Percentiles rank a stretch among this genome's conserved stretches.
These are phyloP conservation scores for Gaeumannomyces sp. DNA, from an alignment of 2,329 filamentous ascomycete species.

Conservation along the genomic window DNA sequence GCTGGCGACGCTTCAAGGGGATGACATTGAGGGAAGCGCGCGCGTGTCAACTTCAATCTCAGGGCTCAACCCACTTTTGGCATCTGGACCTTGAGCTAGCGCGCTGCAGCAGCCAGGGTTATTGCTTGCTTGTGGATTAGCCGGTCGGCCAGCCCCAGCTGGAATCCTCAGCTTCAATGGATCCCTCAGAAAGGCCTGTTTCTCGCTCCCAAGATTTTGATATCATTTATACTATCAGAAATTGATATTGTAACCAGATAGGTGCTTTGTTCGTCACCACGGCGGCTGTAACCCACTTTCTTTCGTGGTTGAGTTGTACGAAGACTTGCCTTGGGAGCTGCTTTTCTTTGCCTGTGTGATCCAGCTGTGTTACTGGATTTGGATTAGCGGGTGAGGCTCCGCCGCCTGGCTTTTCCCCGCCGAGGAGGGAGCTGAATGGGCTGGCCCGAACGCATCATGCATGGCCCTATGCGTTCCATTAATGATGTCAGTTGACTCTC, in stretches of 20 bases:
- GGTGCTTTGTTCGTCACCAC: not conserved
- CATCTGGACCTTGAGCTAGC: not conserved
- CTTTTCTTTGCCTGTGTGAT: not conserved
- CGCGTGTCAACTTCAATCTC: not conserved
- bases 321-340: too few relatives aligned
- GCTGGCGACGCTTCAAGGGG: not conserved
- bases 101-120: not conserved
- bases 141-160: not conserved
- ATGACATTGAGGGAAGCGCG: not conserved
- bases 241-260: not conserved
- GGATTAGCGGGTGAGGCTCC: not conserved
- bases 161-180: not conserved
- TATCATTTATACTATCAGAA: not conserved
- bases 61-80: not conserved
- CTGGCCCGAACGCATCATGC: too few relatives aligned
- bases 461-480: not conserved
- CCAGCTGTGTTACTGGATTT: not conserved
- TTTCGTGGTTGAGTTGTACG: too few relatives aligned
- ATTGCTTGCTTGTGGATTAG: not conserved
- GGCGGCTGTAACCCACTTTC: not conserved
- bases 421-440: not conserved
- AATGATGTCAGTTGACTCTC: not conserved
- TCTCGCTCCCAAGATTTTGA: not conserved
- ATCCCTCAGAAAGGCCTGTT: not conserved
- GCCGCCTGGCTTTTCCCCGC: not conserved